Conservation (phyloP, 2,329 filamentous ascomycete species). For the Xylariaceae sp. region DNA sequence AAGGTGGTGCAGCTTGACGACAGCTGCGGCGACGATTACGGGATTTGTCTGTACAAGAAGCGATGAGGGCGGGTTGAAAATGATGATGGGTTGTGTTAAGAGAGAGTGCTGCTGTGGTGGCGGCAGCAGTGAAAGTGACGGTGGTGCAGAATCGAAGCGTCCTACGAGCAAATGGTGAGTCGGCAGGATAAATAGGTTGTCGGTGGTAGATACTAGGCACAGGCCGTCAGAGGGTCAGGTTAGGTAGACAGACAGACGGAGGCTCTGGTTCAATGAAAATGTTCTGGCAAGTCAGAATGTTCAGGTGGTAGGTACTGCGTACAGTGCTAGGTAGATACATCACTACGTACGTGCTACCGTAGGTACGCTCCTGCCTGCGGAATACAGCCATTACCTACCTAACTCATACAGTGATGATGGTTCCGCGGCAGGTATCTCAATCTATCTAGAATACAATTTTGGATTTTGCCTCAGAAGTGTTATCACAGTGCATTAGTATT, state of each 20-base stretch:
- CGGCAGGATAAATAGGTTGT: background rate
- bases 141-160: slow-evolving; percentile 16
- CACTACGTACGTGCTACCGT: no score
- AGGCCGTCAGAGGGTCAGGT: slow-evolving; percentile 6
- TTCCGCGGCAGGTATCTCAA: no score
- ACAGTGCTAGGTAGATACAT: no score
- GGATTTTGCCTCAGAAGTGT: background rate
- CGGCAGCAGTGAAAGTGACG: background rate
- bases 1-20: slow-evolving; percentile 20
- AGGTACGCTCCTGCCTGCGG: no score
- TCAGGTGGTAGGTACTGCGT: background rate
- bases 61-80: slow-evolving; percentile 6
- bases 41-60: background rate
- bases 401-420: no score
- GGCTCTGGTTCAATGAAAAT: background rate
- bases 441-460: background rate
- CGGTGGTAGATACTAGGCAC: background rate
- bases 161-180: background rate
- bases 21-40: slow-evolving; percentile 20
- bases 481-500: background rate
- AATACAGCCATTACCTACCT: no score
- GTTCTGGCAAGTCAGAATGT: background rate
- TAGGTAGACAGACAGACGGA: background rate
- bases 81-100: slow-evolving; percentile 5
- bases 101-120: slow-evolving; percentile 10